phyloP scores from a whole-genome alignment of 2,329 filamentous ascomycete species.

The Ceratocystis cacaofunesta region DNA sequence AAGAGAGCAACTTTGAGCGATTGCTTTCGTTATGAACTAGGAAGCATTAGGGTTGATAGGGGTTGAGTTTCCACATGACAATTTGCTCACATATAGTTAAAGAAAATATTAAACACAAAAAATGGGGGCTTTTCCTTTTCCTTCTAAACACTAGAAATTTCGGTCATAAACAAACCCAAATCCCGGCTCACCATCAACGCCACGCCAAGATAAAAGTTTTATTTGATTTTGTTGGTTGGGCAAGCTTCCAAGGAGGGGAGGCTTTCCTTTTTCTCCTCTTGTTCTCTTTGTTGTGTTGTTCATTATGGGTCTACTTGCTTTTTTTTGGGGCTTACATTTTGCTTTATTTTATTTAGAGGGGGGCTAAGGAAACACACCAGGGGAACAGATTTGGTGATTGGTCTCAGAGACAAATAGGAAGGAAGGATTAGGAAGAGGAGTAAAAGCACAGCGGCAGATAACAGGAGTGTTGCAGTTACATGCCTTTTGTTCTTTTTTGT shows the following conservation, averaged over 20 bases:
- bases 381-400: no score
- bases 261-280: neutral
- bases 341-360: neutral
- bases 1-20: no score
- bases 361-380: no score
- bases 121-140: neutral
- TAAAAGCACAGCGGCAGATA: neutral
- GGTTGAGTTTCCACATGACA: no score
- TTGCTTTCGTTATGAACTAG: no score
- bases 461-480: neutral
- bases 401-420: neutral
- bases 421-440: neutral
- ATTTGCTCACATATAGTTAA: neutral
- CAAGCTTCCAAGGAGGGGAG: neutral
- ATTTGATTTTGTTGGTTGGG: constrained; percentile 1
- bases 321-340: neutral
- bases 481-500: neutral
- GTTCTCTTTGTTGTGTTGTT: neutral
- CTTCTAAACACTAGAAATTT: neutral
- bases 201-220: neutral
- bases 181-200: neutral
- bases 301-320: neutral
- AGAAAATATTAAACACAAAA: neutral
- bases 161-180: neutral
- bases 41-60: no score